These are phyloP conservation scores for Curvularia hawaiiensis DNA, from an alignment of 2,329 filamentous ascomycete species.

Conservation along the genomic window DNA sequence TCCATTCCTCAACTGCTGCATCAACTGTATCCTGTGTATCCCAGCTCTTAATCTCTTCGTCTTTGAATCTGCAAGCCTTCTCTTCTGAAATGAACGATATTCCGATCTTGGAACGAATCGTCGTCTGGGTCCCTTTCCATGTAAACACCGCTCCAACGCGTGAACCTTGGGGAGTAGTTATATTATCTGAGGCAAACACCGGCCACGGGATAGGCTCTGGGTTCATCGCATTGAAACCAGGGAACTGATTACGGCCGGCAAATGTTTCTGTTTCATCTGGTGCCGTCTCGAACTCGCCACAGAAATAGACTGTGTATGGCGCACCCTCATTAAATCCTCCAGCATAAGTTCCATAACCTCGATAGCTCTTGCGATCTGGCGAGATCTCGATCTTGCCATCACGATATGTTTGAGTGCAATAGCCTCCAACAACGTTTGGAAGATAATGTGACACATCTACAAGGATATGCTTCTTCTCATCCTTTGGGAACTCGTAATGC, in stretches of 20 bases:
- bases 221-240: conserved; percentile 56
- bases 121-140: conserved; percentile 38
- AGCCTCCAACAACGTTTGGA: conserved; percentile 26
- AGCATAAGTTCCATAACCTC: conserved; percentile 32
- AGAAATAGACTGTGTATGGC: conserved; percentile 37
- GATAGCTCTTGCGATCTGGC: conserved; percentile 30
- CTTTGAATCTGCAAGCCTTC: conserved; percentile 54
- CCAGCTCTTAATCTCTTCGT: conserved; percentile 49
- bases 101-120: conserved; percentile 55
- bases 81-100: conserved; percentile 56
- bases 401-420: conserved; percentile 24
- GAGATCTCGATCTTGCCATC: conserved; percentile 21
- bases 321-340: conserved; percentile 42
- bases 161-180: conserved; percentile 46
- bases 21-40: conserved; percentile 47
- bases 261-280: conserved; percentile 14
- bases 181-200: conserved; percentile 16
- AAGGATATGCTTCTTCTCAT: conserved; percentile 47
- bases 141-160: conserved; percentile 55
- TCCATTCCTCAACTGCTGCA: conserved; percentile 51
- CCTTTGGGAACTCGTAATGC: conserved; percentile 62
- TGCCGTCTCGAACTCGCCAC: conserved; percentile 32
- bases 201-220: conserved; percentile 13
- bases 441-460: conserved; percentile 53
- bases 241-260: conserved; percentile 13